Evolutionary conservation across 2,329 filamentous ascomycete genomes (phyloP).

Genomic region (Fusarium torulosum): DNA sequence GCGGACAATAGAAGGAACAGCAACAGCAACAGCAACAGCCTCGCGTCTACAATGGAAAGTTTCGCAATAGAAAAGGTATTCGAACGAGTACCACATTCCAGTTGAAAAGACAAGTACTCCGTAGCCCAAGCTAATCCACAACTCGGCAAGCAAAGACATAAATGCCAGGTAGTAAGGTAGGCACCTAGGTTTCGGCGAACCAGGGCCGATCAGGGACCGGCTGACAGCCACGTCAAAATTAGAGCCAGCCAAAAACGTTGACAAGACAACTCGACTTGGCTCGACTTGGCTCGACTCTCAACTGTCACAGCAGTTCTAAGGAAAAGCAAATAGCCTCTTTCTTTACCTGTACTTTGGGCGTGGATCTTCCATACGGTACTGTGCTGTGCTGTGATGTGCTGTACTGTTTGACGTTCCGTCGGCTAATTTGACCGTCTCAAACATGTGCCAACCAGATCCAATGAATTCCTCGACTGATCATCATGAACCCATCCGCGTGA

Average conservation of each 20-base stretch:
- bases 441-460: neutral
- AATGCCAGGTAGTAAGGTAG: neutral
- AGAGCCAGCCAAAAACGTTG: slow-evolving; percentile 19
- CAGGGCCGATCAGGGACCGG: slow-evolving; percentile 21
- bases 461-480: slow-evolving; percentile 17
- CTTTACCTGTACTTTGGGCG: neutral
- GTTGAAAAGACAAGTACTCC: neutral
- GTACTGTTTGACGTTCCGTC: slow-evolving; percentile 10
- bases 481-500: slow-evolving; percentile 26
- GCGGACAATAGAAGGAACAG: slow-evolving; percentile 3
- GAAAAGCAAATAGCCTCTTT: slow-evolving; percentile 22
- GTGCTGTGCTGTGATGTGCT: slow-evolving; percentile 2
- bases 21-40: slow-evolving; percentile 1
- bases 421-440: slow-evolving; percentile 3
- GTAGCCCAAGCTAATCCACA: slow-evolving; percentile 11
- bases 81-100: slow-evolving; percentile 31
- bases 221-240: slow-evolving; percentile 22
- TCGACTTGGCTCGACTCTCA: too few species aligned
- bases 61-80: slow-evolving; percentile 9
- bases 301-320: neutral
- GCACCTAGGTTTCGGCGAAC: slow-evolving; percentile 17
- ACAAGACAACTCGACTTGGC: slow-evolving; percentile 18
- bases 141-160: slow-evolving; percentile 8
- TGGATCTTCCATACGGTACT: neutral
- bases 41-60: slow-evolving; percentile 13